Evolutionary conservation across 2,329 filamentous ascomycete genomes (phyloP), one percentile per base, ranked within the genome.

Genomic region (Paecilomyces dactylethromorphus): DNA sequence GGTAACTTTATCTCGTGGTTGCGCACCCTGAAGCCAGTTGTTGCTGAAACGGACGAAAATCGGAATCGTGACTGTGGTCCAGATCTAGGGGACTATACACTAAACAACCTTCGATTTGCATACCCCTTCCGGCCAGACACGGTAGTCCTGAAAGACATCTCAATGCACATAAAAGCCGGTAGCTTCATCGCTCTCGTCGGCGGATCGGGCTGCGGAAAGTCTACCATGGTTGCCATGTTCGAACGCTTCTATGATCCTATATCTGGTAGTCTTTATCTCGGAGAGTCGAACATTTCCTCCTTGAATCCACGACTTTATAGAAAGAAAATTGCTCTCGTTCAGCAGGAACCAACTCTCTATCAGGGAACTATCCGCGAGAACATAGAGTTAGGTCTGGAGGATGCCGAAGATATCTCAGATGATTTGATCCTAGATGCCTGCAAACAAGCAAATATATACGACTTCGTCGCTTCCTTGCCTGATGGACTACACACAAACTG

Each of bases 341-440:
- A 86, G 1, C 88, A 91, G 70, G 88, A 91, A 68, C 81, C 88
- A 3, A 84, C 84, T 0, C 78, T 91, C 0, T 90, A 88, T 66
- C 83, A 86, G 69, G 85, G 84, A 64, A 84, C 83, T 0, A 79
- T 90, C 15, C 80, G 82, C 21, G 87, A 91, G 60, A 90, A 89
- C 64, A 83, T 90, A 33, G 71, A 87, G 2, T 76, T 89, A 0
- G 87, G 86, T 1, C 51, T 52, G 18, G 22, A 32, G 18, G 84
- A 15, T 76, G 18, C 35, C 1, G 61, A 64, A 2, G 26, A 55
- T 3, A 54, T 62, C 1, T 18, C 56, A 2, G 65, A 71, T 3
- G 56, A 60, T 2, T 29, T 58, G 10, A 13, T 70, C 10, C 32
- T 57, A 2, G 26, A 57, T 33, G 68, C 66, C 2, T 71, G 69